A percentile compares a stretch with the other conserved stretches of the same genome.
Evolutionary conservation across 1,284 basidiomycete genomes (phyloP).

Genomic region (Austroboletus niveus): DNA sequence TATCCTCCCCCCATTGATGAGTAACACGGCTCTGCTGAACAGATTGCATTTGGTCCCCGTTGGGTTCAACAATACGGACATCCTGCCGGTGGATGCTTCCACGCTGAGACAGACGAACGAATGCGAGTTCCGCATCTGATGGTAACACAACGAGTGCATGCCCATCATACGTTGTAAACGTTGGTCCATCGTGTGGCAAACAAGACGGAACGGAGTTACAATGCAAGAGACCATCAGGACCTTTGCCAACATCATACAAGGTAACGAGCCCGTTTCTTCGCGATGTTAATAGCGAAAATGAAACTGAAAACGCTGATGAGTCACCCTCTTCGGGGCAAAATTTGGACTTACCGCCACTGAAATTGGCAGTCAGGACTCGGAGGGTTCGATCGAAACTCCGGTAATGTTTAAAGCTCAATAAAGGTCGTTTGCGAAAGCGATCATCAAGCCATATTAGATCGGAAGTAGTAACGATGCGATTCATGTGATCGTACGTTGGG

Average conservation of each 20-base stretch:
- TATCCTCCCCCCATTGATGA: slow-evolving; percentile 41
- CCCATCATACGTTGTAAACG: slow-evolving; percentile 40
- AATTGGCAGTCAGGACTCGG: slow-evolving; percentile 37
- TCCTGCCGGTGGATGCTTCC: slow-evolving; percentile 49
- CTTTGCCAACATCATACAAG: slow-evolving; percentile 56
- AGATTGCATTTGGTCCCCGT: slow-evolving; percentile 1
- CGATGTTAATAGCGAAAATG: slow-evolving; percentile 56
- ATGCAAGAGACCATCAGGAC: slow-evolving; percentile 41
- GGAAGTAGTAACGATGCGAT: slow-evolving; percentile 55
- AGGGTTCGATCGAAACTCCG: slow-evolving; percentile 61
- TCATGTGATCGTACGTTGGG: slow-evolving; percentile 39
- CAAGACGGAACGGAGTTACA: slow-evolving; percentile 45
- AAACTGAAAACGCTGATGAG: slow-evolving; percentile 28
- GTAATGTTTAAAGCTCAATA: slow-evolving; percentile 60
- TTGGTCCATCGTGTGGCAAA: slow-evolving; percentile 35
- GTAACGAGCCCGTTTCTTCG: slow-evolving; percentile 55
- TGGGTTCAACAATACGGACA: slow-evolving; percentile 27
- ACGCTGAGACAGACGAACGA: slow-evolving; percentile 48
- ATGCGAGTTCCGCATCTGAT: slow-evolving; percentile 31
- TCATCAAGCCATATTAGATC: slow-evolving; percentile 68
- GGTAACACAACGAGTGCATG: slow-evolving; percentile 44
- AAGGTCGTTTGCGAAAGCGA: slow-evolving; percentile 50
- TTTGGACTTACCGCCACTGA: slow-evolving; percentile 37
- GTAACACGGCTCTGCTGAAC: slow-evolving; percentile 6
- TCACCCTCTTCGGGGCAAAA: background rate